Evolutionary conservation across 768 basidiomycete species (phyloP), one percentile per base, ranked within the genome.

Genomic region (Obba rivulosa): DNA sequence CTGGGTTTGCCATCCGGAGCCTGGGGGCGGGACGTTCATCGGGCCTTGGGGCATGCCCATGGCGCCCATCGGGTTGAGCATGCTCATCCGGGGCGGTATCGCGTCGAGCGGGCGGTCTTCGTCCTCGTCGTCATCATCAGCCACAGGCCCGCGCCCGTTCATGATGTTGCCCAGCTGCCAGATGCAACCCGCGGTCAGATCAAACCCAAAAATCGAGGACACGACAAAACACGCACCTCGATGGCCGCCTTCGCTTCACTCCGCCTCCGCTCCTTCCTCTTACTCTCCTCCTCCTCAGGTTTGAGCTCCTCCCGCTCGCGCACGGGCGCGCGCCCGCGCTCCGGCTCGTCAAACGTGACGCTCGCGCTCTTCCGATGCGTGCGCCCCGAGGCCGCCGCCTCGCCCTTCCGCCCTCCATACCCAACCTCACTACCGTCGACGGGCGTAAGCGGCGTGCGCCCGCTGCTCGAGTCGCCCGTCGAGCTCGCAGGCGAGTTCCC

Each of bases 171-270:
- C 89, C 34, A 92, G 80, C 91, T 92, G 58, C 40, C 28, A 31
- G 7, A 18, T 42, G 31, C 47, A 53, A 50, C 25, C n/a, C 31
- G 41, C 47, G 48, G 34, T 36, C 39, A 35, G 28, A 31, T 31
- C 28, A 31, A 5, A 13, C 28, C 7, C 16, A 50, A 50, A 25
- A 24, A 8, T 40, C 47, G 34, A 40, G 22, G 45, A 7, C 39
- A 41, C 48, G 45, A n/a, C 31, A 2, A 31, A 39, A 43, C 28
- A 66, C 78, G n/a, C 45, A 92, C 90, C 81, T 92, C 87, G 61
- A 91, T 86, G 25, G 90, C 86, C 60, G 87, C 86, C 64, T 78
- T 84, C n/a, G 91, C 88, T 62, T 92, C 90, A 57, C 75, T 78
- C 55, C 90, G 73, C 63, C 91, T 74, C 59, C 91, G 72, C 61